phyloP scores from a whole-genome alignment of 208 protist genomes.

The Leishmania mexicana region DNA sequence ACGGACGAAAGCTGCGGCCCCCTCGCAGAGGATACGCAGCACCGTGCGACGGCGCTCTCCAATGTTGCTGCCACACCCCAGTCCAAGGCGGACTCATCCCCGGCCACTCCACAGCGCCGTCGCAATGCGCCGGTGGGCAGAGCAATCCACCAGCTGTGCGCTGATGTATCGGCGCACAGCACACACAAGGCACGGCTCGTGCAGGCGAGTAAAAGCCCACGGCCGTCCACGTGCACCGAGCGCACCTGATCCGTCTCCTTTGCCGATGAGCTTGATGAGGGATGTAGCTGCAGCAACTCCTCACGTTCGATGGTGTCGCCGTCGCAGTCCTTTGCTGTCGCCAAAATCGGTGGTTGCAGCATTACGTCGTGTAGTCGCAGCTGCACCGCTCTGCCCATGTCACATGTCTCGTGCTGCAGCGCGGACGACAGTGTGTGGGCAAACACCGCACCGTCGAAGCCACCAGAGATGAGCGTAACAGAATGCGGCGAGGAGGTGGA shows the following conservation, averaged over 20 bases:
- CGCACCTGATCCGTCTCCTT: conserved; percentile 19
- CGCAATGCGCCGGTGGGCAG: background rate
- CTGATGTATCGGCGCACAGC: background rate
- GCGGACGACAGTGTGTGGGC: conserved; percentile 11
- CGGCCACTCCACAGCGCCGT: background rate
- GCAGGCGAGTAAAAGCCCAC: conserved; percentile 20
- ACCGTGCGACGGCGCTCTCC: conserved; percentile 7
- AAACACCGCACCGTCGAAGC: conserved; percentile 58
- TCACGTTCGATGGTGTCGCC: background rate
- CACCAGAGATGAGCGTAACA: conserved; percentile 41
- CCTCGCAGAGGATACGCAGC: background rate
- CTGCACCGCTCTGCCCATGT: background rate
- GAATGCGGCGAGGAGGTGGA: background rate
- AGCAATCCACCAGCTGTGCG: conserved; percentile 2
- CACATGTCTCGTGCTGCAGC: background rate
- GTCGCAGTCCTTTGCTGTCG: background rate
- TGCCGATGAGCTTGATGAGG: background rate
- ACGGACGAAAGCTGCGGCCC: background rate
- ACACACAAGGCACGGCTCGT: conserved; percentile 19
- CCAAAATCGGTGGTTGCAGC: background rate
- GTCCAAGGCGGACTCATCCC: background rate
- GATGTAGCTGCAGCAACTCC: background rate
- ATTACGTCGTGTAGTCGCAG: background rate
- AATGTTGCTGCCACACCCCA: conserved; percentile 2
- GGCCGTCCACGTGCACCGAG: conserved; percentile 24